Conservation (phyloP, 495 filamentous ascomycete species). For the Penicillium herquei region DNA sequence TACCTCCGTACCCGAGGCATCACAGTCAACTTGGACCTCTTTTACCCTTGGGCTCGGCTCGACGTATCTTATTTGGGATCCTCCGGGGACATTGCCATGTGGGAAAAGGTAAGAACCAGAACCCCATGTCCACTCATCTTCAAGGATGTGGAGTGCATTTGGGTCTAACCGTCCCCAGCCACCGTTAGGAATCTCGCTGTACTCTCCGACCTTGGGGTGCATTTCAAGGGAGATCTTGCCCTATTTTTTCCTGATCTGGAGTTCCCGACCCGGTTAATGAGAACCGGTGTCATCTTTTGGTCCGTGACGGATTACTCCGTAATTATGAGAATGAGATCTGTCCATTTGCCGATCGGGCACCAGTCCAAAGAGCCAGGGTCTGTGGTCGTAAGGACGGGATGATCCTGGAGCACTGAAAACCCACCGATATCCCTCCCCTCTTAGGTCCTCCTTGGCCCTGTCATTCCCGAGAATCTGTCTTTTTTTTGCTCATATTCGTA, state of each 20-base stretch:
- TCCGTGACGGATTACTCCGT: neutral
- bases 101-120: neutral
- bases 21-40: constrained; percentile 7
- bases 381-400: constrained; percentile 4
- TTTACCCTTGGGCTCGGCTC: neutral
- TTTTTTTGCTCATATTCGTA: neutral
- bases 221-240: too few species aligned
- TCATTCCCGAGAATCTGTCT: neutral
- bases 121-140: neutral
- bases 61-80: too few species aligned
- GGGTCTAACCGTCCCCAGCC: neutral
- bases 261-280: constrained; percentile 18
- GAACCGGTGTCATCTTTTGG: constrained; percentile 4
- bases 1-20: constrained; percentile 18
- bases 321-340: neutral
- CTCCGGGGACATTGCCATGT: neutral
- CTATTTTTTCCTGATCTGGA: constrained; percentile 20
- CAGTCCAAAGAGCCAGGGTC: constrained; percentile 8
- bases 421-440: constrained; percentile 9
- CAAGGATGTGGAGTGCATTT: neutral
- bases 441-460: neutral
- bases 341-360: constrained; percentile 25
- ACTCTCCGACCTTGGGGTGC: constrained; percentile 14
- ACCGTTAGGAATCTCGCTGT: constrained; percentile 9
- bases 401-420: constrained; percentile 5